phyloP scores from a whole-genome alignment of 176 grass and related monocot genomes.

The Alopecurus myosuroides region DNA sequence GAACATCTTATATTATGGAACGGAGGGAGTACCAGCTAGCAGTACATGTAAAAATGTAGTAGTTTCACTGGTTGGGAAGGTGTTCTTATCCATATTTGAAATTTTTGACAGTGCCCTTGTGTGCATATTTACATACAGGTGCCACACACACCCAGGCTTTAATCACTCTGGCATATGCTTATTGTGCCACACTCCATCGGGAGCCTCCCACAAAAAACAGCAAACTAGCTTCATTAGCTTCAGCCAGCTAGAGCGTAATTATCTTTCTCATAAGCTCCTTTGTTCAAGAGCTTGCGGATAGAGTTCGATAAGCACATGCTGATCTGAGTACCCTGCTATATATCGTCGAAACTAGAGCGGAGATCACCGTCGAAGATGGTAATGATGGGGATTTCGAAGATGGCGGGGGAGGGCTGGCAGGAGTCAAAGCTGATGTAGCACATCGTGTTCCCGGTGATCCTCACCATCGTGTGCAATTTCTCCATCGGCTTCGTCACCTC shows the following conservation, averaged over 20 bases:
- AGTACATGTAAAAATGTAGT: neutral
- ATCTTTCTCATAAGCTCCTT: neutral
- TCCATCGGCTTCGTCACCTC: conserved; percentile 4
- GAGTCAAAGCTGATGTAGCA: neutral
- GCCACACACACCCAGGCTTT: too few relatives aligned
- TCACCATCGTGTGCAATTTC: neutral
- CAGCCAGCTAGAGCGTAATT: neutral
- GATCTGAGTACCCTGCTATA: neutral
- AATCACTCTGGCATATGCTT: neutral
- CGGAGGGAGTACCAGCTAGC: neutral
- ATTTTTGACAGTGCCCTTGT: neutral
- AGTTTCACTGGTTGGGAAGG: neutral
- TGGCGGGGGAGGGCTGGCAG: neutral
- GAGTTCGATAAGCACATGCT: neutral
- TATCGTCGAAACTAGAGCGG: neutral
- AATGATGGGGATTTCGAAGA: neutral
- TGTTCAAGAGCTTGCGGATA: neutral
- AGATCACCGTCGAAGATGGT: neutral
- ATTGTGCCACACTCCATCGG: neutral
- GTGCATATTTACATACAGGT: neutral
- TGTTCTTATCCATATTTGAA: neutral
- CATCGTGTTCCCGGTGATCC: neutral
- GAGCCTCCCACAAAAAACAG: neutral
- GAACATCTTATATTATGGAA: too few relatives aligned
- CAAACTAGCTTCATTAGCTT: neutral